Conservation (phyloP, 257 asterid species). For the Rubia yunnanensis region DNA sequence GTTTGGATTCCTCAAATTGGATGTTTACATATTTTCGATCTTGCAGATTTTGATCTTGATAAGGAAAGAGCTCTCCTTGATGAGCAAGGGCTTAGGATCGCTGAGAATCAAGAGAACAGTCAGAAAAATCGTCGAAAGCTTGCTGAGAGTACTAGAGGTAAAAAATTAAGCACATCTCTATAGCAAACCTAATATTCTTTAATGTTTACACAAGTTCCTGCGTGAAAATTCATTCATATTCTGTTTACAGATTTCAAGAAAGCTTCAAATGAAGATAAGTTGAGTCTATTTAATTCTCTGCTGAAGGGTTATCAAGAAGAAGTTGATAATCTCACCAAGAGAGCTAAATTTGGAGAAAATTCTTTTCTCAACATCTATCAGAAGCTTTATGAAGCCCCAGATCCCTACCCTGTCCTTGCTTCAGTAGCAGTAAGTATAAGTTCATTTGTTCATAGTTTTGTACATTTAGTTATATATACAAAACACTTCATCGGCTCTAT, state of each 20-base stretch:
- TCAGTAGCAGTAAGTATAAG: slow-evolving; percentile 65
- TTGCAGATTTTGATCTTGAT: slow-evolving; percentile 90
- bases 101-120: slow-evolving; percentile 98
- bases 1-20: slow-evolving; percentile 1
- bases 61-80: slow-evolving; percentile 78
- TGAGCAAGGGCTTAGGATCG: slow-evolving; percentile 93
- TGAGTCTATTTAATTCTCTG: slow-evolving; percentile 63
- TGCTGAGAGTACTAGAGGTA: slow-evolving; percentile 99
- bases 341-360: slow-evolving; percentile 95
- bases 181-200: background rate
- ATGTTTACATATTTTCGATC: background rate
- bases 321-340: slow-evolving; percentile 95
- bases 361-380: slow-evolving; percentile 96
- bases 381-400: slow-evolving; percentile 97
- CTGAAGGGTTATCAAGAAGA: slow-evolving; percentile 99
- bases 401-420: slow-evolving; percentile 80
- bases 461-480: background rate
- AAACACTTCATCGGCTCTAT: background rate
- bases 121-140: slow-evolving; percentile 97
- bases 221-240: background rate
- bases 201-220: background rate
- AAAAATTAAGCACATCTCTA: background rate
- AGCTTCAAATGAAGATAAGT: slow-evolving; percentile 85
- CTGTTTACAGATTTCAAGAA: slow-evolving; percentile 72
- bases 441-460: background rate